phyloP scores from a whole-genome alignment of 1,139 yeast genomes.

The Lodderomyces theae region DNA sequence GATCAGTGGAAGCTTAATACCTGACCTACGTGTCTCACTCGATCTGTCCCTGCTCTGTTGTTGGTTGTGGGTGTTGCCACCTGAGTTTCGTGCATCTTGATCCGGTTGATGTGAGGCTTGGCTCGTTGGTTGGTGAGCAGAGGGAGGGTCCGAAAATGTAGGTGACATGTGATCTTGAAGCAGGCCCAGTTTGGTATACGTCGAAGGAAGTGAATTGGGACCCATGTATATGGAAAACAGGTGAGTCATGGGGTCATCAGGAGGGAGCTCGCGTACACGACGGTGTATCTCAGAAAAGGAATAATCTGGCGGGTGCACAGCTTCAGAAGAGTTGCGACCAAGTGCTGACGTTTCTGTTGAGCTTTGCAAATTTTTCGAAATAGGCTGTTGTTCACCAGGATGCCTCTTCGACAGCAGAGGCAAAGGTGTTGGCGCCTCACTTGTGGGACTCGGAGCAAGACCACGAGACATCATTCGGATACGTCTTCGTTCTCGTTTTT shows the following conservation, averaged over 20 bases:
- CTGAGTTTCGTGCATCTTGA: neutral
- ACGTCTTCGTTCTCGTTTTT: neutral
- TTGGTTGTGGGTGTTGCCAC: neutral
- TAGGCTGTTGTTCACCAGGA: too few species aligned
- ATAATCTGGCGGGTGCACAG: too few species aligned
- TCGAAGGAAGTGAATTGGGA: constrained; percentile 3
- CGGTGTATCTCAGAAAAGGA: too few species aligned
- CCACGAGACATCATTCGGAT: neutral
- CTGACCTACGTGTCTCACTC: neutral
- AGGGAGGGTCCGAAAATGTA: neutral
- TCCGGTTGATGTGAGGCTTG: neutral
- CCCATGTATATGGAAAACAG: constrained; percentile 7
- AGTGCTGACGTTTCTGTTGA: too few species aligned
- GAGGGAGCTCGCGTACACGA: too few species aligned
- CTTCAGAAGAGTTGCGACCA: too few species aligned
- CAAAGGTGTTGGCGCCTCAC: neutral
- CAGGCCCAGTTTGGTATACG: neutral
- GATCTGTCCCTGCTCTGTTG: neutral
- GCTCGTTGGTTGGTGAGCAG: neutral
- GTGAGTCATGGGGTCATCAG: too few species aligned
- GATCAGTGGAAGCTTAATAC: constrained; percentile 13
- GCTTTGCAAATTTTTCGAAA: too few species aligned
- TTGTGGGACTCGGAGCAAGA: neutral
- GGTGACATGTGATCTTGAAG: neutral
- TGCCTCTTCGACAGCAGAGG: neutral